Evolutionary conservation across 257 asterid genomes (phyloP), one percentile per base, ranked within the genome.

Genomic region (Solanum etuberosum): DNA sequence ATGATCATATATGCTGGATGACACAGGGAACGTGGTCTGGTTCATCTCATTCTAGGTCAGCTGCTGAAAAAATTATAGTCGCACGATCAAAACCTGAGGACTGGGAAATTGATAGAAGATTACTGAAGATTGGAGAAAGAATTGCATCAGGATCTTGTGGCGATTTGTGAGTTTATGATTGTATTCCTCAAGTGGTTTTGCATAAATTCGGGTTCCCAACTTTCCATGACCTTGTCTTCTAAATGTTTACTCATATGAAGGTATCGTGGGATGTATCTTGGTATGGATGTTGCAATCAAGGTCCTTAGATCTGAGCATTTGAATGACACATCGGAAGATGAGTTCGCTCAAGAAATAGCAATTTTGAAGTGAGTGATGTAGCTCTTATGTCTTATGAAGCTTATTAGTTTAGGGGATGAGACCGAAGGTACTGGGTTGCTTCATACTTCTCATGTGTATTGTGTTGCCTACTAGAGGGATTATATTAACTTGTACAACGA

Each of bases 101-200:
- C 84, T 94, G 97, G 98, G 96, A 94, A 92, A 91, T 95, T 40
- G 97, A 95, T 88, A 90, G 94, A 93, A 93, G 95, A 89, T 90
- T 90, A 85, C 90, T 97, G 94, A 93, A 93, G 91, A 91, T 93
- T 2, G 98, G 97, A 89, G 97, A 94, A 87, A 94, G 90, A 93
- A 92, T 95, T 15, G 98, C 97, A 88, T 95, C 94, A 78, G 99
- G 99, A 81, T 95, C 98, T 90, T 94, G 95, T 87, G 98, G 96
- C 86, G 95, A 94, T 86, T 89, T 95, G 99, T 97, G 88, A 90
- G 98, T 95, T 87, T 84, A 71, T 81, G 82, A 32, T 88, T 85
- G 81, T 87, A 83, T 74, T 82, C 32, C 23, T 40, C 63, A 25
- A 70, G 73, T 82, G 34, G 48, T 21, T 77, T 83, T 81, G 43